A percentile compares a stretch with the other conserved stretches of the same genome.
Evolutionary conservation across 2,329 filamentous ascomycete species (phyloP).

Genomic region (Fusarium paranaense): DNA sequence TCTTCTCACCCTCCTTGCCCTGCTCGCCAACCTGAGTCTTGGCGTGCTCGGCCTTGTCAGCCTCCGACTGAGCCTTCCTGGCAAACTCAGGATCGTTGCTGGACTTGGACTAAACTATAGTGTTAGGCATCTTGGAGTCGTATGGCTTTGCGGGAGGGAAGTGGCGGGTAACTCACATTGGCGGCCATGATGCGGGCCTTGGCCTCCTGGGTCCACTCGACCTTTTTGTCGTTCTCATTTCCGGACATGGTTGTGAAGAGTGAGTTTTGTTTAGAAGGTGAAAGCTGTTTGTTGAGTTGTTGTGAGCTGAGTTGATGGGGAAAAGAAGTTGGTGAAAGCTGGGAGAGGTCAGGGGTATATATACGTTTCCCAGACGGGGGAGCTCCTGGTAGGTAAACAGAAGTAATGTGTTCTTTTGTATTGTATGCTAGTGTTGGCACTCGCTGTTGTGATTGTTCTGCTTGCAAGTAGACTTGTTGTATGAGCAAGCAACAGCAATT

Average conservation of each 20-base stretch:
- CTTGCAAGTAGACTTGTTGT: neutral
- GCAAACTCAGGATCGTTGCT: slow-evolving; percentile 13
- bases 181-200: slow-evolving; percentile 10
- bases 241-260: slow-evolving; percentile 18
- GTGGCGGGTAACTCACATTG: neutral
- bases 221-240: neutral
- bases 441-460: neutral
- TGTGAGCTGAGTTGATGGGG: neutral
- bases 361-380: slow-evolving; percentile 1
- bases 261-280: too few relatives aligned
- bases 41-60: slow-evolving; percentile 1
- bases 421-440: neutral
- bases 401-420: neutral
- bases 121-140: neutral
- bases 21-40: neutral
- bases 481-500: neutral
- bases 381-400: neutral
- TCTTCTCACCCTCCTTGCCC: slow-evolving; percentile 9
- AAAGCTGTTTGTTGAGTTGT: neutral
- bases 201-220: slow-evolving; percentile 14
- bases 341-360: slow-evolving; percentile 5
- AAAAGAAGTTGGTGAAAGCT: neutral
- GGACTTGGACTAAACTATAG: slow-evolving; percentile 1
- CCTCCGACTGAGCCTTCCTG: slow-evolving; percentile 1
- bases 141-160: too few relatives aligned